phyloP scores from a whole-genome alignment of 129 eudicot genomes.

The Daucus carota region DNA sequence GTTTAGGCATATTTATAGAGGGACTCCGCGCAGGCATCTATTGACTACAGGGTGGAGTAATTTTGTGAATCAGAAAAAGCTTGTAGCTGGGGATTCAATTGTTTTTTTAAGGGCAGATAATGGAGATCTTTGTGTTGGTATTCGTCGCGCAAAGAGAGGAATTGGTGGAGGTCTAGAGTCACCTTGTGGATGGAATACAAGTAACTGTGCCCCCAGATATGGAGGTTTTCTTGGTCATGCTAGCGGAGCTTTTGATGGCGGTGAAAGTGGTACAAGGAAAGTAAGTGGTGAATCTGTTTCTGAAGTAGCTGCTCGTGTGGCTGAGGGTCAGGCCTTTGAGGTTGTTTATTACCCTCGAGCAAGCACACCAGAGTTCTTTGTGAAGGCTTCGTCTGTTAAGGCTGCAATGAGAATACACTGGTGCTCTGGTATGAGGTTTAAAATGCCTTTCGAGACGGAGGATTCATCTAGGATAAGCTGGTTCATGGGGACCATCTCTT shows the following conservation, averaged over 20 bases:
- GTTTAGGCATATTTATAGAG: slow-evolving; percentile 82
- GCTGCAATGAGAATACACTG: slow-evolving; percentile 76
- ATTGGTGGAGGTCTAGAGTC: slow-evolving; percentile 47
- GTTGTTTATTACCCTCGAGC: slow-evolving; percentile 82
- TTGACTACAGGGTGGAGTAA: slow-evolving; percentile 92
- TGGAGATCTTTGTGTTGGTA: slow-evolving; percentile 79
- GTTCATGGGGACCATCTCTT: slow-evolving; percentile 93
- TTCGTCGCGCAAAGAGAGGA: slow-evolving; percentile 75
- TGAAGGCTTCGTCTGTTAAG: slow-evolving; percentile 52
- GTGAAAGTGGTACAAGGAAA: slow-evolving; percentile 25
- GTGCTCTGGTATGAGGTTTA: slow-evolving; percentile 91
- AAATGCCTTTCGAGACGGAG: slow-evolving; percentile 96
- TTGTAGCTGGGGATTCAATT: slow-evolving; percentile 82
- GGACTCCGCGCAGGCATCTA: slow-evolving; percentile 83
- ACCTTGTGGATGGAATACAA: slow-evolving; percentile 60
- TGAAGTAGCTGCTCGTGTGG: slow-evolving; percentile 57
- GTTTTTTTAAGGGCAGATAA: slow-evolving; percentile 78
- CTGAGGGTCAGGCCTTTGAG: slow-evolving; percentile 68
- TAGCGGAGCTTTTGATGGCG: neutral
- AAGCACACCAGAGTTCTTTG: slow-evolving; percentile 85
- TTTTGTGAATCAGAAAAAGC: slow-evolving; percentile 87
- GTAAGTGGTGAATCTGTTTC: slow-evolving; percentile 50
- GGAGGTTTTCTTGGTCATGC: slow-evolving; percentile 24
- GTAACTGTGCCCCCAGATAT: slow-evolving; percentile 17
- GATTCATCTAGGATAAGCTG: slow-evolving; percentile 95